Base-by-base conservation (phyloP, 495 filamentous ascomycete species). In the Aspergillus campestris region DNA sequence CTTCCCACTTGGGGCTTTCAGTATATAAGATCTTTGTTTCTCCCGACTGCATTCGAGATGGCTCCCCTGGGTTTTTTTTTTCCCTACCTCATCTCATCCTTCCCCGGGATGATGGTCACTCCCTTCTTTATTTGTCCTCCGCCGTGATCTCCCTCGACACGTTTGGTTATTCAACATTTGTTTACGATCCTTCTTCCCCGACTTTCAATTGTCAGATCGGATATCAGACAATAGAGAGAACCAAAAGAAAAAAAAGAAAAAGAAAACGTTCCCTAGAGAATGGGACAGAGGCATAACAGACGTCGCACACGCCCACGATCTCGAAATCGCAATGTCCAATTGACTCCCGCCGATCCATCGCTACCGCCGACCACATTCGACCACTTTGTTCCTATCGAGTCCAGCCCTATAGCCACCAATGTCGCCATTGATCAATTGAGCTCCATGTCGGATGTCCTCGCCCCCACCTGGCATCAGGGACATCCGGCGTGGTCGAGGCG, bases 201-300 rank as follows among this genome's bases (percentile, higher is more conserved):
- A 10, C 14, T 2, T 13, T n/a, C 10, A 29, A 13, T 2, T 28
- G 14, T 10, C 31, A 13, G 30, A 31, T n/a, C 10, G 11, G 18
- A 27, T 13, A 7, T 14, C 14, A 38, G 14, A 24, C 6, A 5
- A 32, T 30, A 42, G 47, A 52, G 48, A 40, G 12, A 46, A 18
- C 38, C 24, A 10, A 13, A 50, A 54, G 49, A 49, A 27, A 29
- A 44, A 36, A 42, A 31, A 33, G 24, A 47, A 32, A 11, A 12
- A 4, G 9, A 33, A 47, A 31, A 49, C 0, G 18, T 28, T 33
- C 40, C 37, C 13, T 36, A 38, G 44, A 67, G 62, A 47, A 72
- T 74, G 70, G 69, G 69, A 55, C 70, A 72, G 53, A 61, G 67
- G 42, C 69, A 74, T 47, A 74, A 74, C 45, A 57, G 69, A 66